These are phyloP conservation scores for Rhynchospora tenuis DNA, from an alignment of 176 grass and related monocot species.

Conservation along the genomic window DNA sequence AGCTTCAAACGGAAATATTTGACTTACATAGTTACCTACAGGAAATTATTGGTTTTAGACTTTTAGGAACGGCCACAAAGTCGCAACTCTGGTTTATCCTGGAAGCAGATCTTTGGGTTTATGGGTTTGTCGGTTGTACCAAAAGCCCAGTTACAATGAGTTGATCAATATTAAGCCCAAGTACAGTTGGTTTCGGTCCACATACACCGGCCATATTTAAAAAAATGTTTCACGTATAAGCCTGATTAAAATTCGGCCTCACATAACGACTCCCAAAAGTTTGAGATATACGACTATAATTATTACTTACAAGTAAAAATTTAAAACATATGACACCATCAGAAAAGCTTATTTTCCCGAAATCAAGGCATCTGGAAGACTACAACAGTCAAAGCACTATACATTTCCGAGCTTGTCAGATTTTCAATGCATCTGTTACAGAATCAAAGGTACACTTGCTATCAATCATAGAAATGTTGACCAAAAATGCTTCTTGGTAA, in stretches of 20 bases:
- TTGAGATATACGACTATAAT: background rate
- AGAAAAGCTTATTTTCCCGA: background rate
- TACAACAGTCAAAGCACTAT: background rate
- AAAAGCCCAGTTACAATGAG: background rate
- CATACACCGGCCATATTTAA: too few relatives aligned
- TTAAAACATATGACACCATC: background rate
- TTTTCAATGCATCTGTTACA: background rate
- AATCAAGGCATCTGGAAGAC: background rate
- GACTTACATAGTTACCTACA: too few relatives aligned
- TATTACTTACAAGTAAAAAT: background rate
- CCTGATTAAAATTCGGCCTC: too few relatives aligned
- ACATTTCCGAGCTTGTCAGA: background rate
- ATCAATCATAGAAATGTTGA: background rate
- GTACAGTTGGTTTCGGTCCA: background rate
- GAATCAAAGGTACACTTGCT: background rate
- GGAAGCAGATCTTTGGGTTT: too few relatives aligned
- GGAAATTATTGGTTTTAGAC: too few relatives aligned
- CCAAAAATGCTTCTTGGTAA: background rate
- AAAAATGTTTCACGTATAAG: too few relatives aligned
- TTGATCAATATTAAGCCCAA: background rate
- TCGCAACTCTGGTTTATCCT: too few relatives aligned
- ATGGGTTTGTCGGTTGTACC: too few relatives aligned
- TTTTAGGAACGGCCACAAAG: too few relatives aligned
- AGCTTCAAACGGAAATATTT: too few relatives aligned
- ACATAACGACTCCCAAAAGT: too few relatives aligned